Evolutionary conservation across 331 rosid species (phyloP), one percentile per base, ranked within the genome.

Genomic region (Malus hybrid): DNA sequence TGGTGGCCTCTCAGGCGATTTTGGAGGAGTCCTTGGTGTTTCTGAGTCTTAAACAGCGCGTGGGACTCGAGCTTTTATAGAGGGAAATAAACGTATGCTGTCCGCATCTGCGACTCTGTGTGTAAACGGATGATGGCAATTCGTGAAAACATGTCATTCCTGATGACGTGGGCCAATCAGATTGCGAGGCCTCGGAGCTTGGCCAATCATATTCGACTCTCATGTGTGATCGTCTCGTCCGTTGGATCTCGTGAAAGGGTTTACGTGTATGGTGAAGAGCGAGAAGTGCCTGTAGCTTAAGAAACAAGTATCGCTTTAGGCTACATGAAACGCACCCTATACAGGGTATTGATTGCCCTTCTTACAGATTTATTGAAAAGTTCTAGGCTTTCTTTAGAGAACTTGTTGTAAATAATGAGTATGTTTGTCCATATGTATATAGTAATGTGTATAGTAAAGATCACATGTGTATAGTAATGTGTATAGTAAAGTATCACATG

Each of bases 81-180:
- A 12, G 64, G 50, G 28, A 7, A 75, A 6, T 36, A 62, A 36
- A 18, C 83, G 83, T 65, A 67, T 60, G 34, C 2, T 36, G 8
- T 29, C 85, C 77, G 82, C 71, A 65, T 70, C 73, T 28, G 46
- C 10, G 15, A 63, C 29, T 20, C 10, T 32, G 79, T 65, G 50
- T n/a, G 9, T n/a, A 0, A 63, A 18, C 39, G 63, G 29, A 69
- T 26, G 65, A 6, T 68, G 48, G 70, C 79, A 44, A 63, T 66
- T 65, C 78, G 75, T 62, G 75, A 20, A 82, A 85, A 78, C 90
- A 84, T 86, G 97, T 92, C 97, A 92, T 57, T 2, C 0, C 0
- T 10, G 73, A 22, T 88, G 89, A 92, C 81, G 84, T 92, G 97
- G 89, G 70, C 97, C 97, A 92, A 92, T 89, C 20, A 75, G 0